Evolutionary conservation across 495 filamentous ascomycete genomes (phyloP).

Genomic region (Clohesyomyces aquaticus): DNA sequence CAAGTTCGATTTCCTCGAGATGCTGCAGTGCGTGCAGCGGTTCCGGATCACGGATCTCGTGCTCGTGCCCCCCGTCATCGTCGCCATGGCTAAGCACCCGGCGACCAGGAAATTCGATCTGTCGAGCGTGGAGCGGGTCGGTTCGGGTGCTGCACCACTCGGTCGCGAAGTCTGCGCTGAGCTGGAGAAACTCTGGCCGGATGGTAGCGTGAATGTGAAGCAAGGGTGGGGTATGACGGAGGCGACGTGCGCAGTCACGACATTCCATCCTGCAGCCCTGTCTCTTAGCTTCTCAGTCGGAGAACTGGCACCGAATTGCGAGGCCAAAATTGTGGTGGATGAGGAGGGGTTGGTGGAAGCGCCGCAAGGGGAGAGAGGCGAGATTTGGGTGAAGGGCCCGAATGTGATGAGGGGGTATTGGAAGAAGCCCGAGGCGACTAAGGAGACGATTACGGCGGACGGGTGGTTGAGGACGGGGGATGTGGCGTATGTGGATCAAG

Average conservation of each 20-base stretch:
- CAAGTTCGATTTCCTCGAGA: conserved; percentile 71
- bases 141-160: conserved; percentile 55
- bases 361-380: conserved; percentile 41
- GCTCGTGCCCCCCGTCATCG: conserved; percentile 70
- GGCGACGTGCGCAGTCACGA: conserved; percentile 66
- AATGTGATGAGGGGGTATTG: conserved; percentile 53
- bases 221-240: conserved; percentile 91
- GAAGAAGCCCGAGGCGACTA: conserved; percentile 47
- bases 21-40: conserved; percentile 68
- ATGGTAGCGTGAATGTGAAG: conserved; percentile 59
- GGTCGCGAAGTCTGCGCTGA: conserved; percentile 64
- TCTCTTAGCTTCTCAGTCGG: conserved; percentile 59
- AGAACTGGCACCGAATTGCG: conserved; percentile 69
- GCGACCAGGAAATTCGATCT: conserved; percentile 69
- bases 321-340: conserved; percentile 61
- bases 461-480: conserved; percentile 51
- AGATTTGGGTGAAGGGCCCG: conserved; percentile 46
- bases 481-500: conserved; percentile 44
- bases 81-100: conserved; percentile 73
- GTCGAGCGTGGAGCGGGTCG: conserved; percentile 60
- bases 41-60: conserved; percentile 68
- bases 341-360: conserved; percentile 45
- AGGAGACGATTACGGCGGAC: conserved; percentile 45
- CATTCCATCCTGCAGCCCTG: conserved; percentile 59
- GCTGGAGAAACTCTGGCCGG: conserved; percentile 61